These are phyloP conservation scores for Fusarium sp. DNA, from an alignment of 2,329 filamentous ascomycete species.

Conservation along the genomic window DNA sequence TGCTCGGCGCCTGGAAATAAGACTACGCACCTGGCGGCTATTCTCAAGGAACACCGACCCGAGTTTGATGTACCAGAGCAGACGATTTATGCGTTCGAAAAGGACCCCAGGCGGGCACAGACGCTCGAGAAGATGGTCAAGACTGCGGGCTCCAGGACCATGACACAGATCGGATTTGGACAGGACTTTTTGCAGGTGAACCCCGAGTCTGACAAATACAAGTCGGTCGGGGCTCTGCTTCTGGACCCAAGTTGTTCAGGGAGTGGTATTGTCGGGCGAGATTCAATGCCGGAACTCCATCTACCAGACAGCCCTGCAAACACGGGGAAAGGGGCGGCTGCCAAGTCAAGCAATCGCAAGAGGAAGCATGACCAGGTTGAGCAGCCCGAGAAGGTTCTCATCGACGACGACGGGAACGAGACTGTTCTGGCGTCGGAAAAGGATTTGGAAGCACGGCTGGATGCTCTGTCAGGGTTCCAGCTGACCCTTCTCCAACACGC, in stretches of 20 bases:
- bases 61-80: slow-evolving; percentile 49
- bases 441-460: slow-evolving; percentile 72
- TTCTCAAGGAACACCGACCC: slow-evolving; percentile 63
- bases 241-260: slow-evolving; percentile 96
- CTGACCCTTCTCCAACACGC: slow-evolving; percentile 85
- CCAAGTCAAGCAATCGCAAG: slow-evolving; percentile 52
- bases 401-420: slow-evolving; percentile 69
- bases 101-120: slow-evolving; percentile 75
- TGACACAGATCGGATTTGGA: slow-evolving; percentile 75
- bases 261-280: slow-evolving; percentile 91
- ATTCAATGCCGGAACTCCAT: slow-evolving; percentile 77
- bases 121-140: slow-evolving; percentile 88
- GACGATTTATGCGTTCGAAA: slow-evolving; percentile 81
- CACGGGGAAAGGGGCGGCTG: slow-evolving; percentile 23
- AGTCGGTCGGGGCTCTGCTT: slow-evolving; percentile 81
- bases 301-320: slow-evolving; percentile 57
- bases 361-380: slow-evolving; percentile 56
- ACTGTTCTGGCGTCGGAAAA: slow-evolving; percentile 63
- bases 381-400: slow-evolving; percentile 50
- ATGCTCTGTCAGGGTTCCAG: slow-evolving; percentile 83
- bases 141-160: slow-evolving; percentile 74
- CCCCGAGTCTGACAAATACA: slow-evolving; percentile 69
- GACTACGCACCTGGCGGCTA: slow-evolving; percentile 89
- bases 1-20: slow-evolving; percentile 98
- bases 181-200: slow-evolving; percentile 86